These are phyloP conservation scores for Daphne laureola DNA, from an alignment of 441 rosid genomes.

Conservation along the genomic window DNA sequence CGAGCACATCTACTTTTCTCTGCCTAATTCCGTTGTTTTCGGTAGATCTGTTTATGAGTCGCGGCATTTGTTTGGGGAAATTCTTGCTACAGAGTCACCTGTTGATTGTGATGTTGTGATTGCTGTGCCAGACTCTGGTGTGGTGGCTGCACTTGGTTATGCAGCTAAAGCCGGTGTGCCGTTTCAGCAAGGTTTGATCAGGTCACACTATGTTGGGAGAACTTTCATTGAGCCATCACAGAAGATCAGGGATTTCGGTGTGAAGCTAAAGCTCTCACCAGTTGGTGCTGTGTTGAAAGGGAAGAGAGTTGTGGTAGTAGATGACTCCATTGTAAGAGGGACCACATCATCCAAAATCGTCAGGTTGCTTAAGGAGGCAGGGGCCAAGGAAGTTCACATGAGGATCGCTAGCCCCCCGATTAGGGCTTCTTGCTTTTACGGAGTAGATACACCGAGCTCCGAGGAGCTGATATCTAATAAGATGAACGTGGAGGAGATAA, in stretches of 20 bases:
- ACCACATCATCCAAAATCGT: slow-evolving; percentile 88
- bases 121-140: slow-evolving; percentile 91
- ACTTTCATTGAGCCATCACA: slow-evolving; percentile 93
- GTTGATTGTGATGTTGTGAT: slow-evolving; percentile 89
- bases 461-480: slow-evolving; percentile 86
- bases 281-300: slow-evolving; percentile 78
- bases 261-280: slow-evolving; percentile 87
- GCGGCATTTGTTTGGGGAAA: slow-evolving; percentile 50
- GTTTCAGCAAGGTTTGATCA: slow-evolving; percentile 83
- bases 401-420: slow-evolving; percentile 95
- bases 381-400: slow-evolving; percentile 94
- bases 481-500: slow-evolving; percentile 64
- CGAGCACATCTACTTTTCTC: slow-evolving; percentile 73
- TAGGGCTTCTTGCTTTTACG: slow-evolving; percentile 75
- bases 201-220: slow-evolving; percentile 93
- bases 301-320: slow-evolving; percentile 86
- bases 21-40: slow-evolving; percentile 73
- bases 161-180: slow-evolving; percentile 74
- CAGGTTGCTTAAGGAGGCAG: slow-evolving; percentile 69
- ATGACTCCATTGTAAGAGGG: slow-evolving; percentile 91
- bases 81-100: slow-evolving; percentile 62
- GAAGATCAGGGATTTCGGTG: slow-evolving; percentile 87
- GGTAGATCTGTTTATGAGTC: slow-evolving; percentile 78
- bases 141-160: slow-evolving; percentile 90
- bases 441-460: slow-evolving; percentile 89